Conservation (phyloP, 306 rosid genomes). For the Acacia acuminata region DNA sequence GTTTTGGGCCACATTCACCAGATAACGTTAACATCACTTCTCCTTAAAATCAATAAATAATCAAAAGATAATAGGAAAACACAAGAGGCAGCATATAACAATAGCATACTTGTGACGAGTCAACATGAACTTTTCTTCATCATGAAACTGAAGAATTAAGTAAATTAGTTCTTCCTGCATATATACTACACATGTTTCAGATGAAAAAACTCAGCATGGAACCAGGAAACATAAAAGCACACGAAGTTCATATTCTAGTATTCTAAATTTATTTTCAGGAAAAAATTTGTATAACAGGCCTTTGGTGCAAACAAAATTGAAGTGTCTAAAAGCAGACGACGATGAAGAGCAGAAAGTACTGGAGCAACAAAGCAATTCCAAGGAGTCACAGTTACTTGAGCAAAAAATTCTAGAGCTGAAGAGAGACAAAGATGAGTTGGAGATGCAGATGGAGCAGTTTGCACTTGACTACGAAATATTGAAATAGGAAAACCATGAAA, state of each 20-base stretch:
- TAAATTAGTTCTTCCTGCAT: slow-evolving; percentile 31
- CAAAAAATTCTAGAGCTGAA: slow-evolving; percentile 72
- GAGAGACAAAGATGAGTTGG: slow-evolving; percentile 91
- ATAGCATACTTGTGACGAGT: slow-evolving; percentile 29
- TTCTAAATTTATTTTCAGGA: not conserved
- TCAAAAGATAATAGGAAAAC: not conserved
- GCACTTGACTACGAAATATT: too few relatives aligned
- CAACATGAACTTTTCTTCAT: slow-evolving; percentile 22
- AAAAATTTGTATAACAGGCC: not conserved
- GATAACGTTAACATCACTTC: not conserved
- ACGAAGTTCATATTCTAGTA: not conserved
- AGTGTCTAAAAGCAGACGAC: slow-evolving; percentile 28
- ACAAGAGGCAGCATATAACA: not conserved
- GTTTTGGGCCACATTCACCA: slow-evolving; percentile 5
- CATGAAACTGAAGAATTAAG: slow-evolving; percentile 31
- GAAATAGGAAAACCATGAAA: too few relatives aligned
- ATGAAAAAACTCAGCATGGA: not conserved
- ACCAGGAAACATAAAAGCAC: not conserved
- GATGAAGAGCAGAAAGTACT: slow-evolving; percentile 83
- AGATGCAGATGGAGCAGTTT: slow-evolving; percentile 97
- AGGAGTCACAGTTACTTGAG: slow-evolving; percentile 64
- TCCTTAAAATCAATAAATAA: not conserved
- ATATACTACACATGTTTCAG: not conserved
- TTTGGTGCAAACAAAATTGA: not conserved
- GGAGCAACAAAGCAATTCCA: slow-evolving; percentile 56